Conservation (phyloP, 345 rosid genomes). For the Eucalyptus marginata region DNA sequence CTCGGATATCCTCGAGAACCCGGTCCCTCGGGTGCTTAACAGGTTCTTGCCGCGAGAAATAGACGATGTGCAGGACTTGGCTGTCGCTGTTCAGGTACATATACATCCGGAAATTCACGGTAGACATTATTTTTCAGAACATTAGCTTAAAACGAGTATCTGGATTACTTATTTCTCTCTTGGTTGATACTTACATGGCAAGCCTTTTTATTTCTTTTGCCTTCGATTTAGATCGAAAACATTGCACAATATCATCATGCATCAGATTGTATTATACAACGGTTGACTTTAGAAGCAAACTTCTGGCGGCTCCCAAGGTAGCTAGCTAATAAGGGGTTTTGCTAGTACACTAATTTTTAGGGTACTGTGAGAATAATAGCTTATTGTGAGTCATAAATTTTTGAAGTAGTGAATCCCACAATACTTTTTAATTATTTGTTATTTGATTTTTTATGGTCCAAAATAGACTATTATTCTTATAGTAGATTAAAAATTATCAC, state of each 20-base stretch:
- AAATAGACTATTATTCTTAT: too few relatives aligned
- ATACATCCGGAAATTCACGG: neutral
- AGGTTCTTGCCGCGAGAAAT: neutral
- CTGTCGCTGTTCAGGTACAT: neutral
- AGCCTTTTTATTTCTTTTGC: too few relatives aligned
- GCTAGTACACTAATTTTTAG: too few relatives aligned
- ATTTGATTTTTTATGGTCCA: fast-evolving
- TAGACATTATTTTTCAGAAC: neutral
- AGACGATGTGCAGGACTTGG: neutral
- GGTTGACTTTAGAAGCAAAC: neutral
- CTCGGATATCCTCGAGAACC: neutral
- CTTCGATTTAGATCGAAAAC: too few relatives aligned
- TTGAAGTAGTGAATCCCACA: too few relatives aligned
- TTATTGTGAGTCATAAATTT: too few relatives aligned
- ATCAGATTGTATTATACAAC: neutral
- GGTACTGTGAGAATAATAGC: too few relatives aligned
- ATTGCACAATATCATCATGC: neutral
- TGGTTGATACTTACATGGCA: too few relatives aligned
- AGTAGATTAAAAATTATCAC: too few relatives aligned
- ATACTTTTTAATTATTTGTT: too few relatives aligned
- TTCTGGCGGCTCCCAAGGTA: neutral
- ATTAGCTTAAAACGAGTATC: neutral
- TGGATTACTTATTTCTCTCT: too few relatives aligned
- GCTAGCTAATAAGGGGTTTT: too few relatives aligned
- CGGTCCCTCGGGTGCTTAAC: neutral